phyloP scores from a whole-genome alignment of 2,329 filamentous ascomycete genomes.

The Phaeomoniella chlamydospora region DNA sequence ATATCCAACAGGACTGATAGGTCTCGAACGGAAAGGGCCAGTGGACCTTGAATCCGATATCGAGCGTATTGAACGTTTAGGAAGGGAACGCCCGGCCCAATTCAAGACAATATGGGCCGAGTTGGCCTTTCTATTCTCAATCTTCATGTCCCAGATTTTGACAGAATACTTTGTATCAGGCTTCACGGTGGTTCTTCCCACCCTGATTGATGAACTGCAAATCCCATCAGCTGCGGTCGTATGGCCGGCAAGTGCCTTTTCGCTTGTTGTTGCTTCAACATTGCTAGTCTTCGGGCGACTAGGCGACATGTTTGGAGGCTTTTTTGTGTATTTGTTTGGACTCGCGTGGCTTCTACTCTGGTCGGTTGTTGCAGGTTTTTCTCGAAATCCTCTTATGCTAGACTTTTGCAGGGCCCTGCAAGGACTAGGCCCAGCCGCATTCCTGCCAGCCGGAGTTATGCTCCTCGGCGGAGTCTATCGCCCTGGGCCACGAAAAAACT shows the following conservation, averaged over 20 bases:
- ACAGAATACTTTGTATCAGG: conserved; percentile 60
- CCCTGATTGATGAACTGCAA: conserved; percentile 41
- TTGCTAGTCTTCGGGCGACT: conserved; percentile 38
- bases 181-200: conserved; percentile 54
- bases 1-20: too few species aligned
- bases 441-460: conserved; percentile 53
- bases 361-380: conserved; percentile 56
- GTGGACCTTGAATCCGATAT: conserved; percentile 10
- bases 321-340: conserved; percentile 50
- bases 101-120: conserved; percentile 43
- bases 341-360: conserved; percentile 49
- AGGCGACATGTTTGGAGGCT: conserved; percentile 46
- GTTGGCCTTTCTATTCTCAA: conserved; percentile 45
- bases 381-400: conserved; percentile 50
- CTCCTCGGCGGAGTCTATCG: conserved; percentile 49
- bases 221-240: conserved; percentile 50
- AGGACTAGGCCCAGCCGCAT: conserved; percentile 57
- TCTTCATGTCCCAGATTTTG: conserved; percentile 43
- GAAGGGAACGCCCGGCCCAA: conserved; percentile 43
- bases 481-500: conserved; percentile 52
- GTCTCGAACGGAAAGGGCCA: too few species aligned
- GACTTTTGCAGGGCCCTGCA: conserved; percentile 59
- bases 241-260: conserved; percentile 36
- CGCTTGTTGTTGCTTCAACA: conserved; percentile 29
- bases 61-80: conserved; percentile 40